Evolutionary conservation across 805 yeast species (phyloP).

Genomic region (Metschnikowia santaceciliae): DNA sequence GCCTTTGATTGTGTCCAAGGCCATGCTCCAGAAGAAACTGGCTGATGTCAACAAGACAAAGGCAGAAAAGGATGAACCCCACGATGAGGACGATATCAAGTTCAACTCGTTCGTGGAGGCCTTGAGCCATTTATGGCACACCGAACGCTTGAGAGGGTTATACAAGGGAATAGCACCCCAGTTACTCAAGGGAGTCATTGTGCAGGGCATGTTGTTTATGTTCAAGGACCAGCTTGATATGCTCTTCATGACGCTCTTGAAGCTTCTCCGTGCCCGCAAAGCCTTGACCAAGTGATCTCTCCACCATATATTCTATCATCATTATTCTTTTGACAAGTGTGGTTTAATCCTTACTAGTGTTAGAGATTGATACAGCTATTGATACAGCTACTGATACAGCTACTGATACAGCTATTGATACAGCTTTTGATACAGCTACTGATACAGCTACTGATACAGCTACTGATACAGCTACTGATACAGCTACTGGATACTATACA

Average conservation of each 20-base stretch:
- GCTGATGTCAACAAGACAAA: constrained; percentile 13
- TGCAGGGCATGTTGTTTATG: constrained; percentile 80
- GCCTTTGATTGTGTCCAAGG: constrained; percentile 82
- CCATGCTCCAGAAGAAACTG: constrained; percentile 60
- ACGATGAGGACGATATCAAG: constrained; percentile 35
- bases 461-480: too few relatives aligned
- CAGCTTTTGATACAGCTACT: too few relatives aligned
- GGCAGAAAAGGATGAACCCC: constrained; percentile 21
- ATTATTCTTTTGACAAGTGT: too few relatives aligned
- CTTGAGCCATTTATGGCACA: constrained; percentile 51
- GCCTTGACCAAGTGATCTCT: background rate
- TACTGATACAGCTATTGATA: too few relatives aligned
- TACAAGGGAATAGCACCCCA: constrained; percentile 85
- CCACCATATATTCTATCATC: background rate
- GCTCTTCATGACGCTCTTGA: constrained; percentile 33
- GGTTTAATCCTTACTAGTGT: too few relatives aligned
- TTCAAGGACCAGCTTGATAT: constrained; percentile 65
- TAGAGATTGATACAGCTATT: too few relatives aligned
- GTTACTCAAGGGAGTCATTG: constrained; percentile 73
- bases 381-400: too few relatives aligned
- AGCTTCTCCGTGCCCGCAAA: constrained; percentile 20
- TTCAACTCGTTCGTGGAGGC: constrained; percentile 63
- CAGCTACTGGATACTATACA: too few relatives aligned
- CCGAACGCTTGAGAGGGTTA: constrained; percentile 62
- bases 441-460: too few relatives aligned